phyloP scores from a whole-genome alignment of 805 yeast genomes.

The Saccharomyces eubayanus region DNA sequence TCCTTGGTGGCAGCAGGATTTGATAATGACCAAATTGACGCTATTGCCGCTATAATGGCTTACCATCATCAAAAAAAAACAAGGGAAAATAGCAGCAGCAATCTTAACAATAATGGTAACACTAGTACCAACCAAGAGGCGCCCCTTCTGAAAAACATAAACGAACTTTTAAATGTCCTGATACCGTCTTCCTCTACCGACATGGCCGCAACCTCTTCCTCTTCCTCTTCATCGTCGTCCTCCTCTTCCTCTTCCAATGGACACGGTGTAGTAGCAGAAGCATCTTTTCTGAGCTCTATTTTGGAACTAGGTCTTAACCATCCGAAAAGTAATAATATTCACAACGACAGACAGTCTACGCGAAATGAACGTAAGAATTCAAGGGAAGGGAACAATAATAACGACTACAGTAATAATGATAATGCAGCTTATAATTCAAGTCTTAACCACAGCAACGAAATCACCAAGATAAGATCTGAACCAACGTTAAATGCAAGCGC shows the following conservation, averaged over 20 bases:
- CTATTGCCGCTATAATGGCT: constrained; percentile 64
- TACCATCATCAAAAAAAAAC: constrained; percentile 44
- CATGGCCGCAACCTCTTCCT: neutral
- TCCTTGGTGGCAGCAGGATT: constrained; percentile 61
- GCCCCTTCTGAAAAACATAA: neutral
- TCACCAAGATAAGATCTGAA: neutral
- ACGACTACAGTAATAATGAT: neutral
- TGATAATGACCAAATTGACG: constrained; percentile 60
- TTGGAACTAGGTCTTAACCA: neutral
- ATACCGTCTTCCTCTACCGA: neutral
- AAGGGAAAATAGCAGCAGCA: neutral
- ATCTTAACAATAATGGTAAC: neutral
- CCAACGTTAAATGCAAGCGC: neutral
- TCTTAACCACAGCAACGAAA: neutral
- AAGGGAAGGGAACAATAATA: neutral
- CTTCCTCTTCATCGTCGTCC: neutral
- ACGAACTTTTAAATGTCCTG: neutral
- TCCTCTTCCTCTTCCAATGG: neutral
- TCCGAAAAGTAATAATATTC: neutral
- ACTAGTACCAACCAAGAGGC: neutral
- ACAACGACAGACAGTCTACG: neutral
- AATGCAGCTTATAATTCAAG: neutral
- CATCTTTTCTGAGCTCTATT: neutral
- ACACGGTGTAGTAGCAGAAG: neutral
- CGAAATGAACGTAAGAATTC: neutral